Base-by-base conservation (phyloP, 345 rosid genomes). In the Hibiscus tridactylites region DNA sequence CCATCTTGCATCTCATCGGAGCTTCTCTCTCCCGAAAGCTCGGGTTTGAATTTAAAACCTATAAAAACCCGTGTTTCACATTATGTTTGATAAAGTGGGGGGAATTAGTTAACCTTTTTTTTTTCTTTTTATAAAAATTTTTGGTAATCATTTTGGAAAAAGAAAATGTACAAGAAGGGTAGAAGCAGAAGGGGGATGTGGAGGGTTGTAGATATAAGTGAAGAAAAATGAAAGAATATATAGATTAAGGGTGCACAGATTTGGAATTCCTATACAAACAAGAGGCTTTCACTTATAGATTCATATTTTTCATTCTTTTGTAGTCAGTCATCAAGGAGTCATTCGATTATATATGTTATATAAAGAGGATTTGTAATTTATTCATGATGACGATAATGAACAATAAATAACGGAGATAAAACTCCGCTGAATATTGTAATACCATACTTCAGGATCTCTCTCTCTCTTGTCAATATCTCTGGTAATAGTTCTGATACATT, bases 41-140 rank as follows among this genome's bases (percentile, higher is more conserved):
- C 91, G 98, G 98, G 99, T 5, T 79, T 96, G 87, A 96, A 96
- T 86, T 85, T 96, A 15, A 96, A 92, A 83, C 98, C 99, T 7
- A 96, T 96, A 80, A 96, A 88, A 83, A 96, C 98, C 29, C 85
- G 97, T 2, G 50, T 81, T 58, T 31, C 85, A 1, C 76, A 73
- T 31, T 75, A 76, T 61, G 79, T 68, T 16, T 63, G 31, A 60
- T 29, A 9, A 11, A 50, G 46, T 16, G 17, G 70, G 16, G 54
- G 11, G 70, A 7, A n/a, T 50, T 49, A 17, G 57, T 53, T n/a
- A 9, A 52, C 4, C 52, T 47, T 5, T 5, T 52, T 52, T 50
- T 52, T 52, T 52, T 5, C 1, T 52, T 52, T 52, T 52, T 52
- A 44, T 54, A 26, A 11, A 3, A 8, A 50, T 35, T 17, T 49